Evolutionary conservation across 2,329 filamentous ascomycete species (phyloP).

Genomic region (Calonectria montana): DNA sequence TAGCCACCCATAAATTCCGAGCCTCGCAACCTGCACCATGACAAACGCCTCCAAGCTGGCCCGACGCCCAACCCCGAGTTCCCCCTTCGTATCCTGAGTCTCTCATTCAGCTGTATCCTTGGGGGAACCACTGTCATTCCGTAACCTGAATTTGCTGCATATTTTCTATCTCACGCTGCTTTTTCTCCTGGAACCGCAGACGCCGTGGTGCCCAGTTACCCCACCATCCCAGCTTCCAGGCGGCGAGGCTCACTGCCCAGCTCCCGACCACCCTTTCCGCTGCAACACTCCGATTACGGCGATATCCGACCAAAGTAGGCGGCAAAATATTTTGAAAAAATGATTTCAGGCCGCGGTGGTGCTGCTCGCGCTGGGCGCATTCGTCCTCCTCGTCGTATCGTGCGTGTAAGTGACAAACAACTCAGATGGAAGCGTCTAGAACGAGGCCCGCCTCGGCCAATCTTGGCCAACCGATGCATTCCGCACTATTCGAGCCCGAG

Average conservation of each 20-base stretch:
- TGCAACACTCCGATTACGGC: background rate
- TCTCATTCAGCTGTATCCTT: constrained; percentile 19
- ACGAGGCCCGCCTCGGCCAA: background rate
- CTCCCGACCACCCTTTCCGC: background rate
- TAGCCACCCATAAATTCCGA: constrained; percentile 36
- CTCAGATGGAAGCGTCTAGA: constrained; percentile 8
- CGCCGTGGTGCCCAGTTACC: constrained; percentile 17
- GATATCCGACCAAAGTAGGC: background rate
- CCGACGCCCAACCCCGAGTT: constrained; percentile 27
- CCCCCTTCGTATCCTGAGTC: constrained; percentile 23
- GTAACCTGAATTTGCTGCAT: background rate
- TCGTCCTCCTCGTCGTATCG: constrained; percentile 56
- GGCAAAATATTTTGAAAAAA: constrained; percentile 32
- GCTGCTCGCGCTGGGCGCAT: constrained; percentile 54
- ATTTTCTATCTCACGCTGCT: background rate
- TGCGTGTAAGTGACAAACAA: constrained; percentile 50
- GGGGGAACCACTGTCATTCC: constrained; percentile 16
- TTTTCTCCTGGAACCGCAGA: background rate
- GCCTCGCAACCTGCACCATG: constrained; percentile 39
- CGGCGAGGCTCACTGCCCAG: background rate
- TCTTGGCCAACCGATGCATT: background rate
- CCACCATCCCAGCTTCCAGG: constrained; percentile 22
- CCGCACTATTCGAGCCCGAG: background rate
- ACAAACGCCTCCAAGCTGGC: constrained; percentile 33
- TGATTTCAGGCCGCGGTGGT: constrained; percentile 63